Base-by-base conservation (phyloP, 371 early-diverging fungal species). In the Apophysomyces variabilis region DNA sequence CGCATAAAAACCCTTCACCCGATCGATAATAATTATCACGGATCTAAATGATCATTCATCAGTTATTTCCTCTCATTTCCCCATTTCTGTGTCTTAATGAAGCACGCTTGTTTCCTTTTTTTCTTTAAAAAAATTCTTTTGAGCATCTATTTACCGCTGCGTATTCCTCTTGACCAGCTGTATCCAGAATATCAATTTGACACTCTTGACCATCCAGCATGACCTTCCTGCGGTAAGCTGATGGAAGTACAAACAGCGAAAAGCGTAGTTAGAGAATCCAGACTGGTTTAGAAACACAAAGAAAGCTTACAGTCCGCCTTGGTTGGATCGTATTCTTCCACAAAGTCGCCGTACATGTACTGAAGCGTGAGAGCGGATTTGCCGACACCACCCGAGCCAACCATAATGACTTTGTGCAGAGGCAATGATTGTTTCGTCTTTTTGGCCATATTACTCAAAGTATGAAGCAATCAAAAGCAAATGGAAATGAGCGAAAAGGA, bases 311-410 rank as follows among this genome's bases (percentile, higher is more conserved):
- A 78, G 72, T 95, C 95, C 60, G 94, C 95, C 72, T 93, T 94
- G 18, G 95, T 95, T 26, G 95, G 95, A 70, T 95, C 95, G 79
- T 95, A 95, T 76, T 92, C 93, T 79, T 95, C 94, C 61, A 92
- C 91, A 82, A 95, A 95, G 81, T 95, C 93, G 62, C 93, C 92
- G 65, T 93, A 93, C 92, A 94, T 89, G 86, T 89, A 94, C 74
- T 93, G 92, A 39, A 95, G 82, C 0, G 94, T 93, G 65, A 95
- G 75, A 7, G 93, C 93, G 3, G 93, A 92, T 77, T 95, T 95
- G 62, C 95, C 95, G 26, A 95, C 95, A 66, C 93, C 94, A 66
- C 95, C 95, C 14, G 90, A 88, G 57, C 95, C 95, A 39, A 94
- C 94, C 93, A 93, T 92, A 73, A 95, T 91, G 66, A 93, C 85